A percentile compares a stretch with the other conserved stretches of the same genome.
Evolutionary conservation across 2,329 filamentous ascomycete genomes (phyloP).

Genomic region (Claviceps monticola): DNA sequence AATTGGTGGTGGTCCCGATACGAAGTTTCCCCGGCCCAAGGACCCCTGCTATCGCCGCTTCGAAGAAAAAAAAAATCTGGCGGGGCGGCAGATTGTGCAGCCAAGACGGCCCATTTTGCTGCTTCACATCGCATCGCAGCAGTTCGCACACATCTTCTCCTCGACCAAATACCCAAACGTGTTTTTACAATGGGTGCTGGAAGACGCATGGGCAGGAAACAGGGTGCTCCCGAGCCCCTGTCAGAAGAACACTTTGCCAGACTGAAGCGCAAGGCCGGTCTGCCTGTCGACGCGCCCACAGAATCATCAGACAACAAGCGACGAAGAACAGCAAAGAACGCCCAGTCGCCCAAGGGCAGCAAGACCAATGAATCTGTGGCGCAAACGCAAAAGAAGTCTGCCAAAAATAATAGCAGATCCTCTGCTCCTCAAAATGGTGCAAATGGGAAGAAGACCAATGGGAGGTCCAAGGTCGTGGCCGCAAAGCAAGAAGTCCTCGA

Average conservation of each 20-base stretch:
- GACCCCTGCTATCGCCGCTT: slow-evolving; percentile 12
- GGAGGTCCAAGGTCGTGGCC: slow-evolving; percentile 13
- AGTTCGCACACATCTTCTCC: not conserved
- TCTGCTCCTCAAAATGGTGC: slow-evolving; percentile 4
- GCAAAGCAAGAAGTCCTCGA: slow-evolving; percentile 12
- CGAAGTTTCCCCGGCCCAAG: slow-evolving; percentile 20
- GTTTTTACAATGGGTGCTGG: slow-evolving; percentile 63
- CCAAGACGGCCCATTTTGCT: not conserved
- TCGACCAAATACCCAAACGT: slow-evolving; percentile 4
- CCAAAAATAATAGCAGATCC: slow-evolving; percentile 8
- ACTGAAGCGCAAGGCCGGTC: slow-evolving; percentile 70
- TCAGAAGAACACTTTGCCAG: slow-evolving; percentile 68
- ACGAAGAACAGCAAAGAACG: slow-evolving; percentile 10
- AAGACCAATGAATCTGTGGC: slow-evolving; percentile 2
- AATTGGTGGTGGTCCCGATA: slow-evolving; percentile 11
- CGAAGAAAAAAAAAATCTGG: slow-evolving; percentile 26
- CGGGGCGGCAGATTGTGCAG: slow-evolving; percentile 14
- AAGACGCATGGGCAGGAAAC: slow-evolving; percentile 80
- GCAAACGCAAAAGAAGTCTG: slow-evolving; percentile 15
- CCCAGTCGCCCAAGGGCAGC: slow-evolving; percentile 11
- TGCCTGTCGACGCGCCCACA: slow-evolving; percentile 46
- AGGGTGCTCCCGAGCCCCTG: slow-evolving; percentile 71
- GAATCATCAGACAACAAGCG: slow-evolving; percentile 25
- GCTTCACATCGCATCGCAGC: not conserved
- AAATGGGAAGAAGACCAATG: slow-evolving; percentile 14